Base-by-base conservation (phyloP, 306 rosid species). In the Rosa chinensis region DNA sequence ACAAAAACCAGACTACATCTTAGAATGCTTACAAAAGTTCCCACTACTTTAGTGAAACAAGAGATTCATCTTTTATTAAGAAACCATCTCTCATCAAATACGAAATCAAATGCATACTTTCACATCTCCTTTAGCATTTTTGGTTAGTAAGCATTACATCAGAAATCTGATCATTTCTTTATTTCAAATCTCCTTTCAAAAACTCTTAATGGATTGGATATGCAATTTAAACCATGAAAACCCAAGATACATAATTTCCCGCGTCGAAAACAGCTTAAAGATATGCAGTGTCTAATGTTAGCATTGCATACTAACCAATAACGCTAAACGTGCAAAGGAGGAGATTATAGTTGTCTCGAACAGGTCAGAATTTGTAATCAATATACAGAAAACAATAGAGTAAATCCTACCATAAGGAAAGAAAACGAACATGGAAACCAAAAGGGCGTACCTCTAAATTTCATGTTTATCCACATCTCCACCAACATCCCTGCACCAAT, bases 401-500 rank as follows among this genome's bases (percentile, higher is more conserved):
- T 44, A 61, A 18, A 64, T 82, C 43, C 58, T 9, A 79, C 13
- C 8, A 5, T 20, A 58, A 21, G 50, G 10, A 69, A 44, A 35
- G 47, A 70, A 69, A 20, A 28, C 21, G 17, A 62, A 70, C 3
- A 32, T 2, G 10, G 6, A 10, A 72, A 28, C 7, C 16, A 42
- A 6, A 58, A 25, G 25, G 49, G 64, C 77, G 43, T 56, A 94
- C 97, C 97, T 92, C 84, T 85, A 84, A 94, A 89, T 82, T 92
- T 94, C 75, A 88, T 92, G 55, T 89, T 80, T 43, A 94, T 88
- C 96, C 97, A 94, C 39, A 86, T 28, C 89, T 94, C 98, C 28
- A 86, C 40, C 28, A 92, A 83, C 98, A 94, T 94, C 70, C 98
- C 98, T 10, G 96, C 96, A 76, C 79, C 97, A 68, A 94, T 81